These are phyloP conservation scores for Orbilia quercus DNA, from an alignment of 2,329 filamentous ascomycete species.

Conservation along the genomic window DNA sequence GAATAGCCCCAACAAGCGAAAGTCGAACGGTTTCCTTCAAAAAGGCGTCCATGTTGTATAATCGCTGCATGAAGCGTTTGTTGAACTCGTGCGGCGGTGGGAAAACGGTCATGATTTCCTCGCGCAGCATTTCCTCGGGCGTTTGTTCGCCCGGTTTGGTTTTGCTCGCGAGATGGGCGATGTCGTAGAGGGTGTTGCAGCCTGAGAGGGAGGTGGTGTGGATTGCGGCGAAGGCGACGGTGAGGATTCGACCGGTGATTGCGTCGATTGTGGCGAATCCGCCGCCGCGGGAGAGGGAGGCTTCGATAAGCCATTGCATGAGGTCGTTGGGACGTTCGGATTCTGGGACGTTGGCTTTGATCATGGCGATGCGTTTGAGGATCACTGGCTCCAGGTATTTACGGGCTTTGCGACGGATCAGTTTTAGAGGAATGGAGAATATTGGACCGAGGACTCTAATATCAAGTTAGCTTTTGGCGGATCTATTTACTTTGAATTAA, in stretches of 20 bases:
- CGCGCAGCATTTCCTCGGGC: constrained; percentile 44
- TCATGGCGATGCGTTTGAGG: constrained; percentile 39
- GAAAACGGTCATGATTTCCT: constrained; percentile 45
- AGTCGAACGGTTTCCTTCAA: constrained; percentile 48
- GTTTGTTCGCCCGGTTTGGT: constrained; percentile 23
- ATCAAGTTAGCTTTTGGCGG: background rate
- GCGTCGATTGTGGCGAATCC: constrained; percentile 38
- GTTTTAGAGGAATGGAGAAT: constrained; percentile 29
- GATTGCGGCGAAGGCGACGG: constrained; percentile 53
- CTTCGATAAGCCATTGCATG: constrained; percentile 55
- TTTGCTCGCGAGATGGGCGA: constrained; percentile 34
- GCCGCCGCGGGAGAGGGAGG: constrained; percentile 44
- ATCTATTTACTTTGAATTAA: background rate
- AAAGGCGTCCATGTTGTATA: constrained; percentile 53
- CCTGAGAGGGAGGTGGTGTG: constrained; percentile 53
- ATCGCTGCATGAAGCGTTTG: constrained; percentile 49
- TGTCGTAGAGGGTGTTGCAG: constrained; percentile 48
- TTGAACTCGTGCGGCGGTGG: constrained; percentile 53
- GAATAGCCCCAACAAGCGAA: constrained; percentile 31
- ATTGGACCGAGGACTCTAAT: constrained; percentile 32
- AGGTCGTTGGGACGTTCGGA: constrained; percentile 54
- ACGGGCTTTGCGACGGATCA: constrained; percentile 31
- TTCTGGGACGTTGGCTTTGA: constrained; percentile 40
- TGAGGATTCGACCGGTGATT: constrained; percentile 41
- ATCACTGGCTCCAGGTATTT: constrained; percentile 52